These are phyloP conservation scores for Solanum chmielewskii DNA, from an alignment of 257 asterid species.

Conservation along the genomic window DNA sequence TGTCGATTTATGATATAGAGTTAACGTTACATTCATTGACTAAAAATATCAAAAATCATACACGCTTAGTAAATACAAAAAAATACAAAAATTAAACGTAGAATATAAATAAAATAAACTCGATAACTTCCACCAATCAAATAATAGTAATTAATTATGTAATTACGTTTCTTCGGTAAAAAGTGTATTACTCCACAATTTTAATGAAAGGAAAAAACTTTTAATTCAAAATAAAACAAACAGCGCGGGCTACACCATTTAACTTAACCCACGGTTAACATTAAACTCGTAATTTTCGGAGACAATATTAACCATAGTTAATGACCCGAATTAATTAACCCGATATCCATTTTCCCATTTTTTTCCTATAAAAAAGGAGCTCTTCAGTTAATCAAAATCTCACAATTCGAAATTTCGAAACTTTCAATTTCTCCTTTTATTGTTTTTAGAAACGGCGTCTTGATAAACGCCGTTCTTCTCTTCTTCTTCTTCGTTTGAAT, in stretches of 20 bases:
- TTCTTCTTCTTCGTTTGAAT: background rate
- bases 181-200: background rate
- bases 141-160: background rate
- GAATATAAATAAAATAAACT: background rate
- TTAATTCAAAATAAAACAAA: background rate
- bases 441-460: background rate
- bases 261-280: background rate
- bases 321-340: background rate
- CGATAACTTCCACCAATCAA: background rate
- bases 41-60: background rate
- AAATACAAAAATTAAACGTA: background rate
- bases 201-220: background rate
- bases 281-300: background rate
- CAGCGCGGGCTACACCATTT: background rate
- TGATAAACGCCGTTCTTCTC: constrained; percentile 4
- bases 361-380: background rate
- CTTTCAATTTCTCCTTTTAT: background rate
- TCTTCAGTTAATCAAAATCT: fast-evolving
- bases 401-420: background rate
- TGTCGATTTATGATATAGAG: too few relatives aligned
- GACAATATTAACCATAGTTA: background rate
- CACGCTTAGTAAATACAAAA: background rate
- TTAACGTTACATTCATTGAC: background rate
- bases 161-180: background rate
- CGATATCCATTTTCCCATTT: background rate